Conservation (phyloP, 2,329 filamentous ascomycete genomes). For the Colletotrichum coccodes region DNA sequence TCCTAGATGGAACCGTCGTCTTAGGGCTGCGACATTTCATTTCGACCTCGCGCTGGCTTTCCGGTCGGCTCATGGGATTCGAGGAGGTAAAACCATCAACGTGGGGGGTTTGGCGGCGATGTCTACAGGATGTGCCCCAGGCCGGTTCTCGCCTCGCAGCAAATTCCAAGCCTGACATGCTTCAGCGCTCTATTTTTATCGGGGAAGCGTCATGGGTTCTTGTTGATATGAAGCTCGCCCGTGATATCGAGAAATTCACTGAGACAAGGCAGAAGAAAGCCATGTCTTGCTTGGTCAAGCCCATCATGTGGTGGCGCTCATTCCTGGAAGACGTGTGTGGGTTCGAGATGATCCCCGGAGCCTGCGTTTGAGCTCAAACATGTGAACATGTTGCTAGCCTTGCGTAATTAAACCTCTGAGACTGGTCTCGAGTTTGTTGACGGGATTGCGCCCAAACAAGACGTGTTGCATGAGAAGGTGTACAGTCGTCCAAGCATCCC, state of each 20-base stretch:
- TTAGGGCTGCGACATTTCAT: constrained; percentile 2
- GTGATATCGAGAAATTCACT: background rate
- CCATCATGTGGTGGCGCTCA: background rate
- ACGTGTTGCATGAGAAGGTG: background rate
- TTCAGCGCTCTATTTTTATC: constrained; percentile 23
- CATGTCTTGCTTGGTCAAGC: background rate
- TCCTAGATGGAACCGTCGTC: background rate
- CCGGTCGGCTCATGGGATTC: background rate
- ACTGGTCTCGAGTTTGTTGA: constrained; percentile 17
- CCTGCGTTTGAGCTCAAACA: background rate
- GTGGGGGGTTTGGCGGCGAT: background rate
- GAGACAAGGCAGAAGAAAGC: background rate
- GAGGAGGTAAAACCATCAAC: background rate
- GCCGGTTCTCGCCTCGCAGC: background rate
- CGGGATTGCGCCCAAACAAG: constrained; percentile 3
- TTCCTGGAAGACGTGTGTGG: constrained; percentile 13
- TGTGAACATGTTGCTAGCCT: constrained; percentile 4
- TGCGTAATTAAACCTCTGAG: constrained; percentile 26
- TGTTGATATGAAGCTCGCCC: background rate
- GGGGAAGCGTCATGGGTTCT: background rate
- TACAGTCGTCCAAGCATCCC: background rate
- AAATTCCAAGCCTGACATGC: background rate
- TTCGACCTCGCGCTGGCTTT: background rate
- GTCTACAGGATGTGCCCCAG: background rate
- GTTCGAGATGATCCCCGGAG: background rate